These are phyloP conservation scores for Ascoidea tarda DNA, from an alignment of 805 yeast genomes.

Conservation along the genomic window DNA sequence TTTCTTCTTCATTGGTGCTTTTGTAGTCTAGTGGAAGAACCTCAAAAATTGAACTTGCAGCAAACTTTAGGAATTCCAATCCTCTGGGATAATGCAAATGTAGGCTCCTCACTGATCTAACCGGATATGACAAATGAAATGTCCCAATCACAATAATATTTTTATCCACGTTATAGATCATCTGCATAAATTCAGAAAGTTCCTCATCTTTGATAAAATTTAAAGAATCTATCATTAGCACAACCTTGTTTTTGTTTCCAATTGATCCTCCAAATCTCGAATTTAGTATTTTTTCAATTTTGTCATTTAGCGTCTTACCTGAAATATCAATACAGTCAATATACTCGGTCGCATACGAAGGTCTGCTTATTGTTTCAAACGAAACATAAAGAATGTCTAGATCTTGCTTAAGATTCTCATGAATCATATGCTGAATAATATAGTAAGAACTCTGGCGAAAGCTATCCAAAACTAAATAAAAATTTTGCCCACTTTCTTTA, in stretches of 20 bases:
- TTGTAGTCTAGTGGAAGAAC: slow-evolving; percentile 15
- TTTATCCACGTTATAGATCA: slow-evolving; percentile 36
- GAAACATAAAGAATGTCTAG: not conserved
- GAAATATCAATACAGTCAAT: not conserved
- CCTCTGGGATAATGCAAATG: slow-evolving; percentile 34
- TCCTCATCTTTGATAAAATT: slow-evolving; percentile 36
- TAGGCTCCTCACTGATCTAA: slow-evolving; percentile 11
- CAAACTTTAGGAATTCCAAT: slow-evolving; percentile 39
- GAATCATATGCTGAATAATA: no score
- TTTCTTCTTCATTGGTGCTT: slow-evolving; percentile 2
- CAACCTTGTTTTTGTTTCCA: slow-evolving; percentile 15
- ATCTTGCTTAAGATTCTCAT: not conserved
- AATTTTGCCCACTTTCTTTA: not conserved
- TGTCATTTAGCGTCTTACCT: not conserved
- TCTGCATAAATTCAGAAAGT: slow-evolving; percentile 26
- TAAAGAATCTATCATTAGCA: slow-evolving; percentile 52
- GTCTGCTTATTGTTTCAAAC: not conserved
- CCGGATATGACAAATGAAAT: slow-evolving; percentile 30
- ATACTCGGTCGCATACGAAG: not conserved
- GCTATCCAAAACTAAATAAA: not conserved
- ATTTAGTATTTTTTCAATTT: no score
- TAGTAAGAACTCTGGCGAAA: not conserved
- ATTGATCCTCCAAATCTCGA: not conserved
- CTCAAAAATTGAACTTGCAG: slow-evolving; percentile 65
- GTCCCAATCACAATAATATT: slow-evolving; percentile 30